Evolutionary conservation across 371 early-diverging fungal species (phyloP).

Genomic region (Mucor sp.): DNA sequence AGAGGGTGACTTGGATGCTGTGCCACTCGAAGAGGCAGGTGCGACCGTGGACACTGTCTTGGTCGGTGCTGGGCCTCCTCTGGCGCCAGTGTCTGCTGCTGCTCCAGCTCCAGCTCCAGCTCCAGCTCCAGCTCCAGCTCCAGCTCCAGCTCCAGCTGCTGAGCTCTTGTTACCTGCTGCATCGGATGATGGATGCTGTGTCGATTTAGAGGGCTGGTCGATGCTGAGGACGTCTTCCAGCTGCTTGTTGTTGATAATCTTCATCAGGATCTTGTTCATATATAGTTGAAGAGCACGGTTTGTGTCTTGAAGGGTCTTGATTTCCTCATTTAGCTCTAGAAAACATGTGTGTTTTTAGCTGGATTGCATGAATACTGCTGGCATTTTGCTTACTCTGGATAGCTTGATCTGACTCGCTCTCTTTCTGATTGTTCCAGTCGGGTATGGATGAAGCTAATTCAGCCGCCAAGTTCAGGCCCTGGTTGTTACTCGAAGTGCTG

Average conservation of each 20-base stretch:
- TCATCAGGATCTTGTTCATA: slow-evolving; percentile 56
- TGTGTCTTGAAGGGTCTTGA: slow-evolving; percentile 45
- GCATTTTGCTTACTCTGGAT: slow-evolving; percentile 14
- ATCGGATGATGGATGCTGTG: slow-evolving; percentile 3
- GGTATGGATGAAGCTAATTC: slow-evolving; percentile 53
- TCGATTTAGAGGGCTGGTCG: slow-evolving; percentile 40
- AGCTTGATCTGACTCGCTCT: slow-evolving; percentile 12
- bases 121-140: too few species aligned
- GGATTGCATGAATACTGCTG: background rate
- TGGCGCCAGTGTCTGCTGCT: too few species aligned
- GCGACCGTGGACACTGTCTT: slow-evolving; percentile 35
- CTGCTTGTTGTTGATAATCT: slow-evolving; percentile 49
- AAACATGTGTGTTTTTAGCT: background rate
- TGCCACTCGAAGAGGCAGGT: background rate
- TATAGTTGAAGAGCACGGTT: slow-evolving; percentile 52
- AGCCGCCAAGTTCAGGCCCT: slow-evolving; percentile 56
- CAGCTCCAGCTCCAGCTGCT: background rate
- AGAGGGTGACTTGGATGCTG: background rate
- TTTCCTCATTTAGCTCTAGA: slow-evolving; percentile 48
- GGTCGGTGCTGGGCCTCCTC: slow-evolving; percentile 32
- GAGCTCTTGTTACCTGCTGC: background rate
- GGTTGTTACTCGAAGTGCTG: slow-evolving; percentile 11
- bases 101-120: too few species aligned
- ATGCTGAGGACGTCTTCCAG: slow-evolving; percentile 53
- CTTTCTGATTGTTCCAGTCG: slow-evolving; percentile 26